These are phyloP conservation scores for Aquanectria penicillioides DNA, from an alignment of 2,329 filamentous ascomycete species.

Conservation along the genomic window DNA sequence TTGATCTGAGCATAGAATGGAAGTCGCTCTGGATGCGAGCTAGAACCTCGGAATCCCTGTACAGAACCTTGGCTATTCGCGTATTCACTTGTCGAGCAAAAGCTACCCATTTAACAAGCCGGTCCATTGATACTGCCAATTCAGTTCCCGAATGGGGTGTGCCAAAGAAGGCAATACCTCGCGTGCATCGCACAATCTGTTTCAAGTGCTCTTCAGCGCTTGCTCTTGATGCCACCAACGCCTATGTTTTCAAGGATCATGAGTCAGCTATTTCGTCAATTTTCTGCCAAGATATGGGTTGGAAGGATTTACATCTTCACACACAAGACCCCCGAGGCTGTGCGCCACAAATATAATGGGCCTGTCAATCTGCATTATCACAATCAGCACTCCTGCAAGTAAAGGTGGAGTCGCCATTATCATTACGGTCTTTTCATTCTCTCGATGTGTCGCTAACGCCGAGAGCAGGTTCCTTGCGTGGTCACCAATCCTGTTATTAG, in stretches of 20 bases:
- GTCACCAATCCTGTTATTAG: constrained; percentile 4
- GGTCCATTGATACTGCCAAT: not conserved
- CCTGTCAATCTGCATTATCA: not conserved
- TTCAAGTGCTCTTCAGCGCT: not conserved
- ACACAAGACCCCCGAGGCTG: constrained; percentile 3
- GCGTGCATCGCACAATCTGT: not conserved
- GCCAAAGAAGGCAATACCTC: constrained; percentile 6
- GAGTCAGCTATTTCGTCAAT: not conserved
- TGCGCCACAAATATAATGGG: constrained; percentile 9
- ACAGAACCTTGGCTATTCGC: constrained; percentile 1
- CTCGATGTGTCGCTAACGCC: not conserved
- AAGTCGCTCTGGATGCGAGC: constrained; percentile 7
- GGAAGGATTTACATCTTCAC: not conserved
- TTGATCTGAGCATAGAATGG: constrained; percentile 1
- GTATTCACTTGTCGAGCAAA: constrained; percentile 8
- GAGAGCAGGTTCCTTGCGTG: constrained; percentile 4
- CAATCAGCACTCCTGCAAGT: not conserved
- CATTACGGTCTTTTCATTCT: not conserved
- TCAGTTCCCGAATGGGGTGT: constrained; percentile 7
- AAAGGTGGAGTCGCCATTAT: not conserved
- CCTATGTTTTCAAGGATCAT: not conserved
- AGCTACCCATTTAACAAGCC: not conserved
- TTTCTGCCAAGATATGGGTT: not conserved
- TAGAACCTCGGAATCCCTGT: constrained; percentile 8
- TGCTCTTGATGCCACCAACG: not conserved